Evolutionary conservation across 352 stramenopile genomes (phyloP).

Genomic region (Globisporangium solare): DNA sequence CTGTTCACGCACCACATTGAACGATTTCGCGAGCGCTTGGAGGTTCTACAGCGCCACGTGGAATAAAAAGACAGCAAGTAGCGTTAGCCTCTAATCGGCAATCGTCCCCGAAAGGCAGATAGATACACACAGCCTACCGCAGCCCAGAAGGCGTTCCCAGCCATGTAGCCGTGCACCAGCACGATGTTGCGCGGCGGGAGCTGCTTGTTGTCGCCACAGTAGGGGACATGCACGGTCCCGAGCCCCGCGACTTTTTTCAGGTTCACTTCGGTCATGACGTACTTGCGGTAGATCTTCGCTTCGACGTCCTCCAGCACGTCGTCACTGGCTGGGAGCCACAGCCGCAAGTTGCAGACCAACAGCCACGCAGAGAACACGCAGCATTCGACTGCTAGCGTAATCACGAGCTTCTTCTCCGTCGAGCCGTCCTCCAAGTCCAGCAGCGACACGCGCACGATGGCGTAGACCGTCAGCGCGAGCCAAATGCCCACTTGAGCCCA

Average conservation of each 20-base stretch:
- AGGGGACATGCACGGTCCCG: constrained; percentile 72
- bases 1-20: constrained; percentile 61
- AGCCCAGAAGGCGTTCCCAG: constrained; percentile 72
- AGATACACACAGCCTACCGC: constrained; percentile 24
- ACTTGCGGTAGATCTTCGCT: constrained; percentile 64
- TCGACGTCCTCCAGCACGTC: constrained; percentile 48
- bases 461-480: constrained; percentile 36
- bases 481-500: constrained; percentile 24
- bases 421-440: constrained; percentile 29
- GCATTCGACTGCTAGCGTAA: constrained; percentile 34
- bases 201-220: constrained; percentile 53
- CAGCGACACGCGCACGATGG: constrained; percentile 34
- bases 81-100: not conserved
- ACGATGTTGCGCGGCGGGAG: constrained; percentile 55
- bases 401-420: constrained; percentile 29
- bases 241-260: constrained; percentile 55
- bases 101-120: not conserved
- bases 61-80: constrained; percentile 5
- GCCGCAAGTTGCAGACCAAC: constrained; percentile 32
- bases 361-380: constrained; percentile 49
- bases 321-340: constrained; percentile 58
- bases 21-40: constrained; percentile 68
- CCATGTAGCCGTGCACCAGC: constrained; percentile 75
- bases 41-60: constrained; percentile 36
- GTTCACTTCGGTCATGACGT: constrained; percentile 51